These are phyloP conservation scores for Cucurbita ficifolia DNA, from an alignment of 306 rosid species.

Conservation along the genomic window DNA sequence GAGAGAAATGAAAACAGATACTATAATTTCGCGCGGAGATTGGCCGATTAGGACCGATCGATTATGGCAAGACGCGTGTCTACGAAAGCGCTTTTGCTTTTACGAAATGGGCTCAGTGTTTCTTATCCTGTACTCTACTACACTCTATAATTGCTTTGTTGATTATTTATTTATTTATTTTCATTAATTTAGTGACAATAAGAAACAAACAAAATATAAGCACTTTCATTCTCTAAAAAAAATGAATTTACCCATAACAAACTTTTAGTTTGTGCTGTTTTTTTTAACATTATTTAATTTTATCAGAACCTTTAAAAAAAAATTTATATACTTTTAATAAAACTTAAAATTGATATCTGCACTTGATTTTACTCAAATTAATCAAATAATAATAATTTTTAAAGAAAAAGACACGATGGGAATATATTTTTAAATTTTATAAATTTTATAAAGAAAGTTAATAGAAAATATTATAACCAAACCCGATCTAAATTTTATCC, in stretches of 20 bases:
- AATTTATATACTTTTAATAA: too few species aligned
- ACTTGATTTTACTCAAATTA: too few species aligned
- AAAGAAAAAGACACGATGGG: too few species aligned
- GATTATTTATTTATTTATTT: background rate
- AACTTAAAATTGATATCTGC: too few species aligned
- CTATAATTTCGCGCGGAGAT: constrained; percentile 8
- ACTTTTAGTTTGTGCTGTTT: background rate
- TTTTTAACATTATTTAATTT: too few species aligned
- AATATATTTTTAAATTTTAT: too few species aligned
- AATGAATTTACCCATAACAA: background rate
- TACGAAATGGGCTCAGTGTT: background rate
- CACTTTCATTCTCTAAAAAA: background rate
- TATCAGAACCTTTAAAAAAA: too few species aligned
- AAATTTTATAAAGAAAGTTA: too few species aligned
- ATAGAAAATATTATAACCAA: too few species aligned
- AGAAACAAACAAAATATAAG: background rate
- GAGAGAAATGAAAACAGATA: constrained; percentile 1
- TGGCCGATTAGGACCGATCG: constrained; percentile 5
- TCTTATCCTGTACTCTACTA: background rate
- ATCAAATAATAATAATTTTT: too few species aligned
- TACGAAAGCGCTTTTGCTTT: background rate
- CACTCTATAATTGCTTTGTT: background rate
- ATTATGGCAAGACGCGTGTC: background rate
- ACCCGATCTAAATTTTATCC: too few species aligned
- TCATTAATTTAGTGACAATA: background rate